A percentile compares a stretch with the other conserved stretches of the same genome.
These are phyloP conservation scores for Neonectria ditissima DNA, from an alignment of 2,329 filamentous ascomycete species.

Conservation along the genomic window DNA sequence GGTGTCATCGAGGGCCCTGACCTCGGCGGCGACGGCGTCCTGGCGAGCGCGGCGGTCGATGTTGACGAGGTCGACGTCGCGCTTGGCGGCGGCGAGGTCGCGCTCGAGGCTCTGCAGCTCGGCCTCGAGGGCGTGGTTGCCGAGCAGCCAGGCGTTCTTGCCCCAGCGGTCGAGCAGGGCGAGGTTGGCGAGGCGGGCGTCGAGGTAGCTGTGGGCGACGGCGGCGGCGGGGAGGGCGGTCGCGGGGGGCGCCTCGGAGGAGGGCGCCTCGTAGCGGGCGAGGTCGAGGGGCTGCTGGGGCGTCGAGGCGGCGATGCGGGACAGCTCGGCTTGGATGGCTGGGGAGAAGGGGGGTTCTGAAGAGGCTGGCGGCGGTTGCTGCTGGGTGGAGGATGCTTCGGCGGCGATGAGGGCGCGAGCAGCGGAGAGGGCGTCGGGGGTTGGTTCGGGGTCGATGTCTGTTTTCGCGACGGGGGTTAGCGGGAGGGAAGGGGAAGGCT, in stretches of 20 bases:
- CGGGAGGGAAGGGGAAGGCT: too few species aligned
- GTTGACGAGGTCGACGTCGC: slow-evolving; percentile 80
- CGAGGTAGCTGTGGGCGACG: slow-evolving; percentile 64
- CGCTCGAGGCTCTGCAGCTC: slow-evolving; percentile 74
- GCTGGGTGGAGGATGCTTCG: slow-evolving; percentile 66
- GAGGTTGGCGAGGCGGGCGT: slow-evolving; percentile 67
- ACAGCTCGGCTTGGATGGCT: slow-evolving; percentile 75
- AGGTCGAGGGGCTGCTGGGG: slow-evolving; percentile 73
- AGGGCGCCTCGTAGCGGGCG: slow-evolving; percentile 80
- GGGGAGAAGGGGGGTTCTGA: slow-evolving; percentile 69
- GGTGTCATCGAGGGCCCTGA: slow-evolving; percentile 77
- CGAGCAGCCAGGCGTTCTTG: slow-evolving; percentile 91
- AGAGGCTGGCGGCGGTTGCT: slow-evolving; percentile 64
- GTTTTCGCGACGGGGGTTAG: slow-evolving; percentile 64
- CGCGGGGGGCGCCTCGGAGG: slow-evolving; percentile 61
- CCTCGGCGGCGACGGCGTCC: slow-evolving; percentile 77
- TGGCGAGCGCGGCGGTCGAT: slow-evolving; percentile 76
- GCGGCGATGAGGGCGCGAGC: slow-evolving; percentile 77
- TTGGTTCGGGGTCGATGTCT: slow-evolving; percentile 85
- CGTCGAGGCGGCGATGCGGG: slow-evolving; percentile 65
- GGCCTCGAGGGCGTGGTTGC: slow-evolving; percentile 83
- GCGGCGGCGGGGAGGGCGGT: slow-evolving; percentile 69
- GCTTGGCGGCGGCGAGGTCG: slow-evolving; percentile 76
- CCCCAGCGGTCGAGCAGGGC: slow-evolving; percentile 83
- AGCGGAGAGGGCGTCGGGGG: slow-evolving; percentile 69